Evolutionary conservation across 352 stramenopile species (phyloP).

Genomic region (Phytophthora cryptogea): DNA sequence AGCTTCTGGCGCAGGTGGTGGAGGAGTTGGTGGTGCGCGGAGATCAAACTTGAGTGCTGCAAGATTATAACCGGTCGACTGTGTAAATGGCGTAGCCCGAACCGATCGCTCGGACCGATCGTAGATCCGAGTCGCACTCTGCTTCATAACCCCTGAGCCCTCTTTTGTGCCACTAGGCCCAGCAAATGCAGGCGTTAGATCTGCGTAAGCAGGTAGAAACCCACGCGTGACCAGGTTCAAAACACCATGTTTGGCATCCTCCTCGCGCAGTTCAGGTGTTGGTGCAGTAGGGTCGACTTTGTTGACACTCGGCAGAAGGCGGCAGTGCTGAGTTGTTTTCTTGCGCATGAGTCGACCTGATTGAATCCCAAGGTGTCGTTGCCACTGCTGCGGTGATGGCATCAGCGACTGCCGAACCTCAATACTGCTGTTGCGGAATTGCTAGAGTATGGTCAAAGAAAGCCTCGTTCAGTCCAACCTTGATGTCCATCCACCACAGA

Average conservation of each 20-base stretch:
- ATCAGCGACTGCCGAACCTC: conserved; percentile 35
- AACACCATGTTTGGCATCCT: conserved; percentile 66
- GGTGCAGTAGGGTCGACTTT: conserved; percentile 61
- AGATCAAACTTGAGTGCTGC: conserved; percentile 84
- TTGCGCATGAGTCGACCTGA: conserved; percentile 53
- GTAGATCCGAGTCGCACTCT: conserved; percentile 57
- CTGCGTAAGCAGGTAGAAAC: conserved; percentile 60
- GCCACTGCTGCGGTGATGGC: conserved; percentile 28
- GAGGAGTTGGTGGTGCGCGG: conserved; percentile 12
- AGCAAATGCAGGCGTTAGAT: conserved; percentile 72
- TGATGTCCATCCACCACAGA: neutral
- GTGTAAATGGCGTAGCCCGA: conserved; percentile 55
- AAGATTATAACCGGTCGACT: conserved; percentile 73
- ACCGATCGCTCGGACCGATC: conserved; percentile 57
- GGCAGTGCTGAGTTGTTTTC: conserved; percentile 58
- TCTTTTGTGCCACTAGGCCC: conserved; percentile 20
- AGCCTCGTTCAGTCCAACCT: neutral
- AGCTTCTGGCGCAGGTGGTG: conserved; percentile 5
- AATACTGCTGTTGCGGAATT: conserved; percentile 45
- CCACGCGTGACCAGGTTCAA: conserved; percentile 73
- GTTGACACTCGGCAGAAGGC: conserved; percentile 73
- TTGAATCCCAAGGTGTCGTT: conserved; percentile 20
- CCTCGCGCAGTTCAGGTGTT: conserved; percentile 53
- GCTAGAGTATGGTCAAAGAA: conserved; percentile 20
- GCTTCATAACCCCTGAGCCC: conserved; percentile 54